Evolutionary conservation across 1,139 yeast species (phyloP).

Genomic region (Taphrina populina): DNA sequence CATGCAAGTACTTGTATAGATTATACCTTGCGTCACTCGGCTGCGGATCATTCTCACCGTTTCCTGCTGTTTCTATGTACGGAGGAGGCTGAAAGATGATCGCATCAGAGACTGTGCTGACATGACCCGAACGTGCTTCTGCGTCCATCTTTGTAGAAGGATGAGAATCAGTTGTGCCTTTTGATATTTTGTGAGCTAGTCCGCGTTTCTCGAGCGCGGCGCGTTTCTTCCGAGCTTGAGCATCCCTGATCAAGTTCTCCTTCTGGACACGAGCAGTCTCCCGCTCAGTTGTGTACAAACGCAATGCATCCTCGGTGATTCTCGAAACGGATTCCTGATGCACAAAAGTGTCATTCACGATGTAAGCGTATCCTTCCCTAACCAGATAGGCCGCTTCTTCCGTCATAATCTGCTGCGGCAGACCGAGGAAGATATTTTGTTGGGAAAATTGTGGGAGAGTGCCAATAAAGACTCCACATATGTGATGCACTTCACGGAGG

Average conservation of each 20-base stretch:
- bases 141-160: neutral
- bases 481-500: slow-evolving; percentile 55
- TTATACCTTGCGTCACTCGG: slow-evolving; percentile 29
- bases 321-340: slow-evolving; percentile 41
- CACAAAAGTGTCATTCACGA: slow-evolving; percentile 44
- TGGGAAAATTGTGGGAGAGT: slow-evolving; percentile 86
- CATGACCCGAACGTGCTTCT: slow-evolving; percentile 1
- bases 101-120: slow-evolving; percentile 11
- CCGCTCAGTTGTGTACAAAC: neutral
- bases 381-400: slow-evolving; percentile 75
- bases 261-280: neutral
- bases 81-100: neutral
- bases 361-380: slow-evolving; percentile 45
- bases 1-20: slow-evolving; percentile 52
- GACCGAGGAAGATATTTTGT: slow-evolving; percentile 78
- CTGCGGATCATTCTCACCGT: neutral
- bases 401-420: slow-evolving; percentile 70
- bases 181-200: slow-evolving; percentile 14
- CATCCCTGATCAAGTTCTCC: neutral
- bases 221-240: slow-evolving; percentile 17
- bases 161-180: neutral
- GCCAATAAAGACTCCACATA: slow-evolving; percentile 77
- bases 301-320: neutral
- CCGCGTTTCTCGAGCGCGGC: slow-evolving; percentile 10
- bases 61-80: neutral